Percentiles rank a stretch among this genome's conserved stretches.
Conservation (phyloP, 352 stramenopile species). For the Phytophthora cryptogea region DNA sequence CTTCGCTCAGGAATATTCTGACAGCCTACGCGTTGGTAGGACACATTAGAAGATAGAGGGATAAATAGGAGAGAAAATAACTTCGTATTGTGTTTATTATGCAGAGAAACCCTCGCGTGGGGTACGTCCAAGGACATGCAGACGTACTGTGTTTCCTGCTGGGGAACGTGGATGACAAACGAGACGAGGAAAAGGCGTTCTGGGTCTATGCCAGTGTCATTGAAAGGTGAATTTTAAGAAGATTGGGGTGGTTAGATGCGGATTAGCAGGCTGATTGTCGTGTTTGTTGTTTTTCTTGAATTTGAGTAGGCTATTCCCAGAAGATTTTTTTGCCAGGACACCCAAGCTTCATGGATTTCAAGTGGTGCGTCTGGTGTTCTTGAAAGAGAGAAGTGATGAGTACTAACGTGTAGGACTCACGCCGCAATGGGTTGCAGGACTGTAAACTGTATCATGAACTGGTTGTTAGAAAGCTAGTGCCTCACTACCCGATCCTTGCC, state of each 20-base stretch:
- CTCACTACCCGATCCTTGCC: slow-evolving; percentile 50
- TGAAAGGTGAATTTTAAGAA: slow-evolving; percentile 39
- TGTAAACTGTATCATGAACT: slow-evolving; percentile 64
- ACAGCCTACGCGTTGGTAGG: slow-evolving; percentile 62
- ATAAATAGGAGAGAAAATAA: neutral
- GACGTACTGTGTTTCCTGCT: slow-evolving; percentile 76
- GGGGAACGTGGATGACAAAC: slow-evolving; percentile 41
- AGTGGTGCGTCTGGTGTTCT: slow-evolving; percentile 37
- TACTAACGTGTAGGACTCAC: slow-evolving; percentile 3
- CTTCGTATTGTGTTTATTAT: neutral
- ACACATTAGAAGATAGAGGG: neutral
- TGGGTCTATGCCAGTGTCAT: slow-evolving; percentile 79
- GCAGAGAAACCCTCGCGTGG: slow-evolving; percentile 69
- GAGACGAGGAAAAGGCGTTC: slow-evolving; percentile 63
- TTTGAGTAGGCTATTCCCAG: slow-evolving; percentile 57
- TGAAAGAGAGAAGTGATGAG: neutral
- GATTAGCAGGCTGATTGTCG: neutral
- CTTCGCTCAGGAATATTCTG: slow-evolving; percentile 57
- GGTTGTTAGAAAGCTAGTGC: slow-evolving; percentile 54
- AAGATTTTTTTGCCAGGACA: slow-evolving; percentile 70
- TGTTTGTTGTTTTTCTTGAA: neutral
- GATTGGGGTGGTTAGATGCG: no score
- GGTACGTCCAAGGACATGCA: slow-evolving; percentile 77
- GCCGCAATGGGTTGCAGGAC: slow-evolving; percentile 35
- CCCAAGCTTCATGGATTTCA: slow-evolving; percentile 80